Evolutionary conservation across 495 filamentous ascomycete species (phyloP), one percentile per base, ranked within the genome.

Genomic region (Penicillium nucicola): DNA sequence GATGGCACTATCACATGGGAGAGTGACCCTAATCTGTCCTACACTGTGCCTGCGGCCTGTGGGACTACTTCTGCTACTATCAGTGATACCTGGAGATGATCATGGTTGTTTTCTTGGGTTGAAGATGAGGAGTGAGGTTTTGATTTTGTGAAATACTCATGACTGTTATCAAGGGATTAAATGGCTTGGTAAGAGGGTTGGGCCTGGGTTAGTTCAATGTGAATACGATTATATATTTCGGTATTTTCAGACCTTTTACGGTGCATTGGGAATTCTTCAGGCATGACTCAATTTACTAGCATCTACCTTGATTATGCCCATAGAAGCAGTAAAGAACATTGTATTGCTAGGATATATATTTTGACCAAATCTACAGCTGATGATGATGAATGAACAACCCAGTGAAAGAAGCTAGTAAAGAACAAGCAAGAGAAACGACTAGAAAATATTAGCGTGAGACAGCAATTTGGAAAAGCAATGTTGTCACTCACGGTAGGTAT

Each of bases 1-100:
- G 75, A 82, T 59, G 79, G 83, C 4, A 61, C 62, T 2, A 70
- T 86, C 1, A 66, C 53, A 15, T 88, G 85, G 86, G 84, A 88
- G 65, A 70, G 74, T 25, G 82, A 85, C 60, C 77, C 82, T 0
- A 87, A 91, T 57, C 76, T 77, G 36, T 66, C 61, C 5, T 84
- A 77, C 53, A 80, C 77, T 0, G 79, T 88, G 12, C 71, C 81
- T 1, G 53, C 57, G 4, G 67, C 57, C 12, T 84, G 84, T 61
- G 62, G 53, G 1, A 62, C 67, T 0, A 75, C 67, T 1, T 59
- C 70, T 9, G 65, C 64, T 1, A 68, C 71, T 1, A 64, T 58
- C 34, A 61, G 36, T 28, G 68, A 68, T 57, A 60, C 57, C 4
- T 74, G 70, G 70, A 53, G 50, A 31, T 68, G 40, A 49, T n/a